Evolutionary conservation across 2,329 filamentous ascomycete genomes (phyloP).

Genomic region (Dendrostoma leiphaemia): DNA sequence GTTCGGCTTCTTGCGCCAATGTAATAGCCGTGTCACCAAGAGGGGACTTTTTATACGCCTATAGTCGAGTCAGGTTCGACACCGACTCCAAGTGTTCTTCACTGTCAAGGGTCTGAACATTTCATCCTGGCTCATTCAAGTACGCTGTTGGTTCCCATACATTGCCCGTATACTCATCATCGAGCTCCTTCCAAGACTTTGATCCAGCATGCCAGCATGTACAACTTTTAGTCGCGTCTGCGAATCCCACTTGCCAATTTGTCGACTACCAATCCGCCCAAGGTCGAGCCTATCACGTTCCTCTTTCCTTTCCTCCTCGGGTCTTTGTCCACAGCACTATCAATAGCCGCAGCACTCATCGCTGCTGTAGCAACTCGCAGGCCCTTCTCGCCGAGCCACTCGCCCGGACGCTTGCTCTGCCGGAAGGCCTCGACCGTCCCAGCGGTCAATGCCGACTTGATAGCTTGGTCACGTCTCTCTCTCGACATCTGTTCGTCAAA

Average conservation of each 20-base stretch:
- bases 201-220: not conserved
- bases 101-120: too few relatives aligned
- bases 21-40: too few relatives aligned
- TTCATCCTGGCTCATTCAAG: too few relatives aligned
- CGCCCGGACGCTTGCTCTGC: slow-evolving; percentile 18
- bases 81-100: too few relatives aligned
- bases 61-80: too few relatives aligned
- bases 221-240: not conserved
- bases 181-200: not conserved
- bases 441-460: slow-evolving; percentile 23
- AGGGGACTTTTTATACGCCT: too few relatives aligned
- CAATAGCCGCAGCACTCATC: slow-evolving; percentile 25
- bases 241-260: slow-evolving; percentile 23
- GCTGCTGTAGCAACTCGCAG: slow-evolving; percentile 26
- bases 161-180: not conserved
- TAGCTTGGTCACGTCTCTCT: slow-evolving; percentile 18
- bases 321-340: slow-evolving; percentile 18
- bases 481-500: not conserved
- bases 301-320: slow-evolving; percentile 21
- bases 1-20: not conserved
- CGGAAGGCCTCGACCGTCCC: slow-evolving; percentile 23
- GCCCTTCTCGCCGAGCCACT: slow-evolving; percentile 13
- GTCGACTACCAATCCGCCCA: slow-evolving; percentile 25
- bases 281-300: slow-evolving; percentile 22
- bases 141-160: too few relatives aligned